Evolutionary conservation across 1,139 yeast genomes (phyloP), one percentile per base, ranked within the genome.

Genomic region (Lodderomyces beijingensis): DNA sequence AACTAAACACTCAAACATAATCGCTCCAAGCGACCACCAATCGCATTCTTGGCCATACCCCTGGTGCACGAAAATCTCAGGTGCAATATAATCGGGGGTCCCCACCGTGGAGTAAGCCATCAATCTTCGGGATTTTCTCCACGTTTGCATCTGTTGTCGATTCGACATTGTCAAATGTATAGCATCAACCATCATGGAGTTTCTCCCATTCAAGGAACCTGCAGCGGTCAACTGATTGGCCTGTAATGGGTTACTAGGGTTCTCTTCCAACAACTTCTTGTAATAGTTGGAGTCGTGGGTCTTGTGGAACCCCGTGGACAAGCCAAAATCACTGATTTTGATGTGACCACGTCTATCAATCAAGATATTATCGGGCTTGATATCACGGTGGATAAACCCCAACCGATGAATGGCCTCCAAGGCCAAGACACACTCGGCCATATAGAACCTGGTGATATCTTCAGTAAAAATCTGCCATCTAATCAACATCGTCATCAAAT

Each of bases 91-190:
- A 58, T 91, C 99, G 0, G 99, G 99, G 0, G 99, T 91, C 35
- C 99, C 99, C 19, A 91, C 99, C 0, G 98, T 91, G 4, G 96
- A 88, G 55, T 91, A 91, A 0, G 98, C 98, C 98, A 93, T 93
- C 36, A 91, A 62, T 47, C 98, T 74, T 51, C 99, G 74, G 13
- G 95, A 85, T 57, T 89, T 88, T 54, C 98, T 77, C 99, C 98
- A 91, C 0, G 99, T 91, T 58, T 93, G 95, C 71, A 93, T 88
- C 57, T 91, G 97, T 56, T 91, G 96, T 47, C 97, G 74, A 54
- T 89, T 89, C 11, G 96, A 83, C 81, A 93, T 87, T 4, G 98
- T 91, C 59, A 91, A 68, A 55, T 87, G 94, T 51, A 91, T 91
- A 1, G 96, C 91, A 57, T 93, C 98, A 30, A 88, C 95, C 77